These are phyloP conservation scores for Gillenia trifoliata DNA, from an alignment of 306 rosid species.

Conservation along the genomic window DNA sequence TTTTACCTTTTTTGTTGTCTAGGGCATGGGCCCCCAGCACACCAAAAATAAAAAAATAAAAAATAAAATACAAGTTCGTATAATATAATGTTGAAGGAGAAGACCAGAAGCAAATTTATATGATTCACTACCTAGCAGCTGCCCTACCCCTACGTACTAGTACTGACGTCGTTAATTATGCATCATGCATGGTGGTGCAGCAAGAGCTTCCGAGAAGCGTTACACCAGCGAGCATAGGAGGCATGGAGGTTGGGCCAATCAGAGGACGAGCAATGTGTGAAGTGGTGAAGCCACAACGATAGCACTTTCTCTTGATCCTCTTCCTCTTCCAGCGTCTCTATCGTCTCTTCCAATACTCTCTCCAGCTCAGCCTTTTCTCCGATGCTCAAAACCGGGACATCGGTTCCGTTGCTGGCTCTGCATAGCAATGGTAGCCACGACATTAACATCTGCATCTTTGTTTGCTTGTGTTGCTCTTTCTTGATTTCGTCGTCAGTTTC, in stretches of 20 bases:
- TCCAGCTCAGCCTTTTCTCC: conserved; percentile 49
- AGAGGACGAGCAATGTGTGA: conserved; percentile 49
- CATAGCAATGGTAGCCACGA: conserved; percentile 80
- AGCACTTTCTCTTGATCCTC: conserved; percentile 59
- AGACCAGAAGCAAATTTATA: too few species aligned
- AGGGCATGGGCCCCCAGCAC: too few species aligned
- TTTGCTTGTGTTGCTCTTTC: conserved; percentile 33
- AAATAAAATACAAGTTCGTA: too few species aligned
- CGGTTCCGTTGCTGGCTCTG: conserved; percentile 60
- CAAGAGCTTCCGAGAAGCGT: conserved; percentile 51
- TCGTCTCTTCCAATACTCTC: conserved; percentile 48
- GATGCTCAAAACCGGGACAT: conserved; percentile 47
- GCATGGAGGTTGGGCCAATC: conserved; percentile 84
- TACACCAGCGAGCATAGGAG: conserved; percentile 66
- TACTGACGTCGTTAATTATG: too few species aligned
- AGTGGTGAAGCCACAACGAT: conserved; percentile 80
- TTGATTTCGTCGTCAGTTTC: conserved; percentile 25
- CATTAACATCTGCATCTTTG: conserved; percentile 51
- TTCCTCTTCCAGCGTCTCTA: conserved; percentile 39
- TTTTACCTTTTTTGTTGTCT: too few species aligned
- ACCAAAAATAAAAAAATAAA: too few species aligned
- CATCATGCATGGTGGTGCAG: conserved; percentile 8
- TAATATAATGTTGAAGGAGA: background rate
- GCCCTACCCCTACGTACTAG: too few species aligned
- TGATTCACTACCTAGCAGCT: too few species aligned